Conservation (phyloP, 495 filamentous ascomycete genomes). For the Penicillium cosmopolitanum region DNA sequence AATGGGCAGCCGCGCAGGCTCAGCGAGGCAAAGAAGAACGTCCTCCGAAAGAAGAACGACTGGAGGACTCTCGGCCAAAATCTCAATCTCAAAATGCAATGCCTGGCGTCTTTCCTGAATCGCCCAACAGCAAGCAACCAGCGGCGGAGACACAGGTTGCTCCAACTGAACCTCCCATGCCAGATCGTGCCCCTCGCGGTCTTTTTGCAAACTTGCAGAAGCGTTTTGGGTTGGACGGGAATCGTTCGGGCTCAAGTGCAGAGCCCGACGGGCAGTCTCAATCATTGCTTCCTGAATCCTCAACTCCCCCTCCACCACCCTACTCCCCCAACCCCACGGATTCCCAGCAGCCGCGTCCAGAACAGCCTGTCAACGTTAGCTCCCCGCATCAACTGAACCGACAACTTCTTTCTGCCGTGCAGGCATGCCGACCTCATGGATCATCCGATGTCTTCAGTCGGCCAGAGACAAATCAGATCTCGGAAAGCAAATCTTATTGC, state of each 20-base stretch:
- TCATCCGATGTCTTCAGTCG: conserved; percentile 69
- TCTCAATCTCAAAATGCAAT: conserved; percentile 49
- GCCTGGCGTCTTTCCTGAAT: conserved; percentile 70
- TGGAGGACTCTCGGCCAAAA: conserved; percentile 27
- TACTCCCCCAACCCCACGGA: conserved; percentile 46
- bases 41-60: conserved; percentile 21
- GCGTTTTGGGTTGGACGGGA: conserved; percentile 64
- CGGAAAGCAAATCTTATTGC: conserved; percentile 88
- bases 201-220: conserved; percentile 68
- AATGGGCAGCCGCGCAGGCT: conserved; percentile 46
- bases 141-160: conserved; percentile 26
- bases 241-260: conserved; percentile 30
- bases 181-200: conserved; percentile 48
- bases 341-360: conserved; percentile 39
- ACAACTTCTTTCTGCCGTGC: conserved; percentile 76
- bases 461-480: conserved; percentile 72
- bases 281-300: conserved; percentile 26
- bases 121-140: conserved; percentile 51
- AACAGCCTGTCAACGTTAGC: conserved; percentile 44
- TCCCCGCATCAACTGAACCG: conserved; percentile 57
- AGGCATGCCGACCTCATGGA: conserved; percentile 78
- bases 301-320: conserved; percentile 44
- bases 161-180: conserved; percentile 24
- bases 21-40: conserved; percentile 35
- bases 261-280: conserved; percentile 31